These are phyloP conservation scores for Yamadazyma trypodendri DNA, from an alignment of 1,139 yeast genomes.

Conservation along the genomic window DNA sequence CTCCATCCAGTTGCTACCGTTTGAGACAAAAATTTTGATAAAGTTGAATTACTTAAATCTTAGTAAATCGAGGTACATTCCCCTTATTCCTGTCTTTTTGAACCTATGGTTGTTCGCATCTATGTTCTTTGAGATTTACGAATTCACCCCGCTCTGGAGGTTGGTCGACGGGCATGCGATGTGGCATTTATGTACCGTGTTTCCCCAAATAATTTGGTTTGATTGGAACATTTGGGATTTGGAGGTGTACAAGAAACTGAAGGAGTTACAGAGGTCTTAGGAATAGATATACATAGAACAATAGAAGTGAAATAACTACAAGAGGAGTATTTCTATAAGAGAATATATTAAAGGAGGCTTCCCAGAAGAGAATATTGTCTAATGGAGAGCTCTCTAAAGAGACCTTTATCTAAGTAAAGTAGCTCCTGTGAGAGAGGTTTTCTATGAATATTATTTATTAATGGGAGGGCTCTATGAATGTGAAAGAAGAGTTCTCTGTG, in stretches of 20 bases:
- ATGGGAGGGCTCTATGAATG: not conserved
- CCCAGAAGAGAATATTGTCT: too few species aligned
- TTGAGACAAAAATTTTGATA: constrained; percentile 36
- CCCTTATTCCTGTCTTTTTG: constrained; percentile 36
- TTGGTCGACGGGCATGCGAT: constrained; percentile 43
- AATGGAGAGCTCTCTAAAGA: too few species aligned
- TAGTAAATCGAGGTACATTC: constrained; percentile 30
- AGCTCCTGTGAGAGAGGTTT: not conserved
- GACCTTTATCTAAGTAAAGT: too few species aligned
- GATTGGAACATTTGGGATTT: constrained; percentile 54
- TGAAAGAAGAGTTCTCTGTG: too few species aligned
- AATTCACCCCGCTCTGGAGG: constrained; percentile 33
- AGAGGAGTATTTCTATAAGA: not conserved
- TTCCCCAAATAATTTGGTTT: constrained; percentile 45
- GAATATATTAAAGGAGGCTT: too few species aligned
- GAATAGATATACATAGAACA: not conserved
- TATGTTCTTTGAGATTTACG: constrained; percentile 38
- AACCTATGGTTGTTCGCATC: constrained; percentile 36
- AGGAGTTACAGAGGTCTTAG: not conserved
- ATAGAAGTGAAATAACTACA: not conserved
- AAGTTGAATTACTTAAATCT: constrained; percentile 31
- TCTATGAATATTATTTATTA: not conserved
- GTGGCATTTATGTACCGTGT: constrained; percentile 46
- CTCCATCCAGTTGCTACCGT: constrained; percentile 40
- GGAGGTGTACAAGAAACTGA: constrained; percentile 29